Conservation (phyloP, 352 stramenopile genomes). For the Elongisporangium anandrum region DNA sequence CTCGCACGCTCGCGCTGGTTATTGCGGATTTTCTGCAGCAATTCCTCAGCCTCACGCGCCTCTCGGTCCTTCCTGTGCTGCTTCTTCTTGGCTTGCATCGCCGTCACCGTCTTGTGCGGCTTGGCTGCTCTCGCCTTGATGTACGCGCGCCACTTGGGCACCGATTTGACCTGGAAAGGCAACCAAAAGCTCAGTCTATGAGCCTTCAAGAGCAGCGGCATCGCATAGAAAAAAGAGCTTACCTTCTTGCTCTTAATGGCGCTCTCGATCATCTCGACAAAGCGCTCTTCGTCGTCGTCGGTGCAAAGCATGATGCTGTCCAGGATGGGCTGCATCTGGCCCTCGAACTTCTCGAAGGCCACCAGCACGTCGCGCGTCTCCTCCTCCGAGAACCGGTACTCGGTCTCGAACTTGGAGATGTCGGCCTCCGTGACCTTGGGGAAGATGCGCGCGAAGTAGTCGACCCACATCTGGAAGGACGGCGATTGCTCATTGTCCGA, state of each 20-base stretch:
- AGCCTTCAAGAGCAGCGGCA: no score
- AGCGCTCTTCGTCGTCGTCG: slow-evolving; percentile 71
- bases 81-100: slow-evolving; percentile 34
- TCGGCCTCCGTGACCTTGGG: slow-evolving; percentile 80
- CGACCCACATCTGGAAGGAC: slow-evolving; percentile 69
- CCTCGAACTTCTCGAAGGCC: slow-evolving; percentile 75
- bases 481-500: slow-evolving; percentile 47
- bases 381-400: slow-evolving; percentile 85
- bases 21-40: slow-evolving; percentile 54
- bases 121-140: slow-evolving; percentile 31
- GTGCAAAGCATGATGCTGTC: slow-evolving; percentile 87
- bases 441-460: slow-evolving; percentile 88
- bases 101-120: slow-evolving; percentile 26
- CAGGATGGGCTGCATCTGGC: slow-evolving; percentile 75
- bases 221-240: no score
- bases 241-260: slow-evolving; percentile 50
- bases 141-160: slow-evolving; percentile 42
- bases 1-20: slow-evolving; percentile 39
- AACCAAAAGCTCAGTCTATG: no score
- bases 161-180: slow-evolving; percentile 33
- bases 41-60: slow-evolving; percentile 49
- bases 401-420: slow-evolving; percentile 70
- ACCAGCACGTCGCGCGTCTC: slow-evolving; percentile 74
- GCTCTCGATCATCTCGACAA: slow-evolving; percentile 58
- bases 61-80: slow-evolving; percentile 57